These are phyloP conservation scores for Actinomucor elegans DNA, from an alignment of 371 early-diverging fungal genomes.

Conservation along the genomic window DNA sequence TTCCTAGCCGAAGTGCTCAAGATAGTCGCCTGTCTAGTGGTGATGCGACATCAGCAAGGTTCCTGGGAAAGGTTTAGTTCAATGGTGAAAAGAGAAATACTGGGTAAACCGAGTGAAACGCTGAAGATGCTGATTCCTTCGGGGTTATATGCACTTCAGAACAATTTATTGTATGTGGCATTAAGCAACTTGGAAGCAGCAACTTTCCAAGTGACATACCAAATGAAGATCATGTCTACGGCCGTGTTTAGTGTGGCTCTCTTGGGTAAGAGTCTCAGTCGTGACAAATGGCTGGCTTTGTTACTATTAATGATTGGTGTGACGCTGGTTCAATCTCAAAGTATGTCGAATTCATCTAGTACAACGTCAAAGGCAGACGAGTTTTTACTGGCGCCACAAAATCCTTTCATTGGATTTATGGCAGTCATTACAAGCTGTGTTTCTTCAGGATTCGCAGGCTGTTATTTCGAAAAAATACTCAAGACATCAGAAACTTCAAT, in stretches of 20 bases:
- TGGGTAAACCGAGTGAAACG: conserved; percentile 55
- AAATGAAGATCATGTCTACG: conserved; percentile 94
- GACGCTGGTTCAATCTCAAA: conserved; percentile 81
- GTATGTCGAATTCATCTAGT: conserved; percentile 20
- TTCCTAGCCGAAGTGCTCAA: conserved; percentile 65
- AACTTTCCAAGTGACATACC: conserved; percentile 95
- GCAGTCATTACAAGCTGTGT: conserved; percentile 66
- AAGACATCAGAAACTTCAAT: conserved; percentile 67
- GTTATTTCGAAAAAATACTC: conserved; percentile 73
- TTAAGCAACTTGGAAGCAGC: conserved; percentile 88
- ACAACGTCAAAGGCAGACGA: conserved; percentile 18
- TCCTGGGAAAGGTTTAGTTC: conserved; percentile 20
- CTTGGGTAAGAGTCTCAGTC: conserved; percentile 64
- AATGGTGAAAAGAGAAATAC: conserved; percentile 48
- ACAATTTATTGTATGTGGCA: conserved; percentile 91
- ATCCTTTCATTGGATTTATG: conserved; percentile 59
- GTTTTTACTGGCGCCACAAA: conserved; percentile 29
- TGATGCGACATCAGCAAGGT: conserved; percentile 37
- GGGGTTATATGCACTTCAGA: conserved; percentile 89
- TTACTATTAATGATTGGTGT: conserved; percentile 85
- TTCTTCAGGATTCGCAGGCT: conserved; percentile 71
- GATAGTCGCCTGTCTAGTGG: conserved; percentile 44
- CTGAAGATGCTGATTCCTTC: conserved; percentile 82
- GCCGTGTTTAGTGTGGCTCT: conserved; percentile 87
- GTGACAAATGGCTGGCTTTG: conserved; percentile 82